A percentile compares a stretch with the other conserved stretches of the same genome.
Evolutionary conservation across 2,329 filamentous ascomycete genomes (phyloP).

Genomic region (Hyphodiscus sp.): DNA sequence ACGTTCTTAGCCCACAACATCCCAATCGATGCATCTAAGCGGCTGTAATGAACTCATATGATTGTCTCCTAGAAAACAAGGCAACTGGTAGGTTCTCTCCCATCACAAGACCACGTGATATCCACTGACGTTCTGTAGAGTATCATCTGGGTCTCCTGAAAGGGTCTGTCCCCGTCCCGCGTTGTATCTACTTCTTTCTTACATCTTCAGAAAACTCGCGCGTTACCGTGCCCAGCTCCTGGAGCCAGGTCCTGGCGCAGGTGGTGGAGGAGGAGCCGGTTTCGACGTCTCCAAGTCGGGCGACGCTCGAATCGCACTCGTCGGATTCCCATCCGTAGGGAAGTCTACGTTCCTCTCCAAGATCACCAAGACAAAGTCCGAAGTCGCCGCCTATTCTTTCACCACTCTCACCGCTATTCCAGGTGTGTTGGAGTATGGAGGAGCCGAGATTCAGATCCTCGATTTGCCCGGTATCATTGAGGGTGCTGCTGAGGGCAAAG

Average conservation of each 20-base stretch:
- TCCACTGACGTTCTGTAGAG: slow-evolving; percentile 50
- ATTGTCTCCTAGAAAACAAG: slow-evolving; percentile 72
- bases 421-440: slow-evolving; percentile 94
- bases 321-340: slow-evolving; percentile 97
- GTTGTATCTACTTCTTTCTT: not conserved
- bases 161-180: slow-evolving; percentile 58
- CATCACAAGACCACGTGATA: slow-evolving; percentile 19
- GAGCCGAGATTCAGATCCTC: slow-evolving; percentile 94
- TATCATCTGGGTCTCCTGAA: slow-evolving; percentile 97
- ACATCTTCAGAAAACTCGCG: slow-evolving; percentile 74
- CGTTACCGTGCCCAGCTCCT: slow-evolving; percentile 89
- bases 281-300: slow-evolving; percentile 96
- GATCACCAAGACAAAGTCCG: slow-evolving; percentile 95
- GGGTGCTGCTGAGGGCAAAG: slow-evolving; percentile 91
- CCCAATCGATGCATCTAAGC: not conserved
- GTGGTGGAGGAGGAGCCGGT: slow-evolving; percentile 71
- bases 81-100: slow-evolving; percentile 69
- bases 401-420: slow-evolving; percentile 96
- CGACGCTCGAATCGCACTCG: slow-evolving; percentile 91
- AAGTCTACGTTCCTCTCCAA: slow-evolving; percentile 99
- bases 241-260: slow-evolving; percentile 76
- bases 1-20: slow-evolving; percentile 33
- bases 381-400: slow-evolving; percentile 94
- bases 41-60: not conserved
- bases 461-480: slow-evolving; percentile 98